Base-by-base conservation (phyloP, 331 rosid species). In the Malus hybrid region DNA sequence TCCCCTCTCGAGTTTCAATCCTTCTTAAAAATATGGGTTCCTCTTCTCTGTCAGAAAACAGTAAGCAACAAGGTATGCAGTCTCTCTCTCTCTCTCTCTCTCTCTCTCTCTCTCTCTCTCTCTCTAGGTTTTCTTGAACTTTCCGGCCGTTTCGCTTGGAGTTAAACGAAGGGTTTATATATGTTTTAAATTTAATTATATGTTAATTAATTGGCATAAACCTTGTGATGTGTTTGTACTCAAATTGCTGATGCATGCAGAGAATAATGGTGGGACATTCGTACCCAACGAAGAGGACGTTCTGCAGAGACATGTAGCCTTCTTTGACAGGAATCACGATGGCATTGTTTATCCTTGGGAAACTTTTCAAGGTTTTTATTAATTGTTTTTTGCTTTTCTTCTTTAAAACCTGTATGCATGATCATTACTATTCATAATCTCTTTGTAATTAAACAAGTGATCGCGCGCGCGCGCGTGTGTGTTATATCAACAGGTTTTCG, bases 331-430 rank as follows among this genome's bases (percentile, higher is more conserved):
- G 67, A 90, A 93, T 53, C 78, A 86, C 1, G 96, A 93, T 12
- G 93, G 96, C 73, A 19, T 94, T 72, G 75, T 94, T 80, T 92
- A 94, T 12, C 99, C 99, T 19, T 88, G 89, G 96, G 99, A 94
- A 36, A 94, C 99, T 5, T 94, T 86, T 77, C 84, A 86, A 93
- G 98, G 98, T 91, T 58, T 52, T 22, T 28, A 0, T 5, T 46
- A 14, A 10, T 15, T 36, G 3, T 7, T 5, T 29, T 16, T n/a
- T 6, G 1, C n/a, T 48, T 1, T 56, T 48, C 11, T 50, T 8
- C 14, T 2, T 32, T 19, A 26, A 13, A 57, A 57, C 24, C 63
- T 10, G 10, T 24, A 24, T 26, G 3, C 28, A 29, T 61, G 30
- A 29, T 46, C 10, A 5, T 57, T 15, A 7, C 33, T 22, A 34